These are phyloP conservation scores for Rhynchospora breviuscula DNA, from an alignment of 176 grass and related monocot genomes.

Conservation along the genomic window DNA sequence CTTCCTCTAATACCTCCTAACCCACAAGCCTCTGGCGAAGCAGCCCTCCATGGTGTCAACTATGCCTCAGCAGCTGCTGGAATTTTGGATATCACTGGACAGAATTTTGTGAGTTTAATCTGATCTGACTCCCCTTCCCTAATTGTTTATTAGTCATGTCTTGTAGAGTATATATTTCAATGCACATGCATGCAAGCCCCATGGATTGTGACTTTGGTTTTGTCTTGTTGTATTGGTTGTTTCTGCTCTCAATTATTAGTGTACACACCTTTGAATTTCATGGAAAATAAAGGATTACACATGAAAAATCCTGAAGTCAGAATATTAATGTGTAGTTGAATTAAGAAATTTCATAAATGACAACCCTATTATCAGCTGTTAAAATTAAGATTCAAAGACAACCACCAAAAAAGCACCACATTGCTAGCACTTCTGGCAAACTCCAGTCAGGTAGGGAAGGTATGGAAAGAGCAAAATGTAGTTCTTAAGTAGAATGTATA, in stretches of 20 bases:
- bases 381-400: too few relatives aligned
- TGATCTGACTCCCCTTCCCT: neutral
- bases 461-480: neutral
- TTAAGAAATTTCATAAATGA: neutral
- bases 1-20: constrained; percentile 71
- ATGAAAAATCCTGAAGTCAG: neutral
- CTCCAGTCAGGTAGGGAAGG: neutral
- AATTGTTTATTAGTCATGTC: neutral
- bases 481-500: neutral
- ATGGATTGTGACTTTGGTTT: neutral
- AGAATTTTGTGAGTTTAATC: constrained; percentile 57
- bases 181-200: neutral
- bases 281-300: neutral
- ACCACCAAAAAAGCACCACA: neutral
- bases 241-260: neutral
- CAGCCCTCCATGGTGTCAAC: constrained; percentile 71
- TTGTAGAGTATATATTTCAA: neutral
- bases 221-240: neutral
- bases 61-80: constrained; percentile 84
- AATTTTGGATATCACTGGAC: constrained; percentile 84
- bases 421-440: neutral
- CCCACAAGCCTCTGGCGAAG: constrained; percentile 45
- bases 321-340: neutral
- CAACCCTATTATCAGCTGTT: neutral
- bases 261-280: neutral